Base-by-base conservation (phyloP, 106 monocot genomes). In the Triglochin maritima region DNA sequence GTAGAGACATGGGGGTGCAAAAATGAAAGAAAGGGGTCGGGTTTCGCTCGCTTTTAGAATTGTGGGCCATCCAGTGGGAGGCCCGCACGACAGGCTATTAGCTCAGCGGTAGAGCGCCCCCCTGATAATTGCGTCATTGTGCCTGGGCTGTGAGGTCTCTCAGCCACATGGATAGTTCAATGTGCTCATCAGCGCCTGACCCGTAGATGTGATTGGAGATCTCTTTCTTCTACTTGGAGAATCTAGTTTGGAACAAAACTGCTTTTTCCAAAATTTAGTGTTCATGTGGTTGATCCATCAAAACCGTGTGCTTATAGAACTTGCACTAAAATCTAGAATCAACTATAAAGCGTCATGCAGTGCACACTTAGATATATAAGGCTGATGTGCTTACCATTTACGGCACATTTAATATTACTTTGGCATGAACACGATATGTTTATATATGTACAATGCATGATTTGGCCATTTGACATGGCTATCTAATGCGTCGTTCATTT, bases 81-180 rank as follows among this genome's bases (percentile, higher is more conserved):
- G 49, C 49, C 49, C 7, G 50, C 54, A 68, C 43, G 42, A 41
- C 17, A 15, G 52, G 53, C 1, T 67, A 67, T 67, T 53, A 67
- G 54, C 51, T 67, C 53, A 67, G 53, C 54, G 67, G 67, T 53
- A 67, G 42, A 54, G 54, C 17, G 12, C 43, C 42, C 42, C 67
- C 54, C 42, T 67, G 12, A 67, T 67, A 67, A 67, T 67, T 67
- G 53, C 10, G 11, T 67, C 17, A 15, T 67, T 55, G 29, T 67
- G 67, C 17, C 67, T 67, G 17, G 53, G 53, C 53, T 52, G 51
- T 41, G 67, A 53, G 7, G 67, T 7, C 41, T 54, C 53, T 52
- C 11, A 67, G 50, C 67, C 67, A 67, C 67, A 67, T 55, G 50
- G 67, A 67, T 67, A 67, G 54, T 55, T 67, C 53, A 67, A 65